Evolutionary conservation across 2,329 filamentous ascomycete genomes (phyloP), one percentile per base, ranked within the genome.

Genomic region (Parasarocladium wereldwijsianum): DNA sequence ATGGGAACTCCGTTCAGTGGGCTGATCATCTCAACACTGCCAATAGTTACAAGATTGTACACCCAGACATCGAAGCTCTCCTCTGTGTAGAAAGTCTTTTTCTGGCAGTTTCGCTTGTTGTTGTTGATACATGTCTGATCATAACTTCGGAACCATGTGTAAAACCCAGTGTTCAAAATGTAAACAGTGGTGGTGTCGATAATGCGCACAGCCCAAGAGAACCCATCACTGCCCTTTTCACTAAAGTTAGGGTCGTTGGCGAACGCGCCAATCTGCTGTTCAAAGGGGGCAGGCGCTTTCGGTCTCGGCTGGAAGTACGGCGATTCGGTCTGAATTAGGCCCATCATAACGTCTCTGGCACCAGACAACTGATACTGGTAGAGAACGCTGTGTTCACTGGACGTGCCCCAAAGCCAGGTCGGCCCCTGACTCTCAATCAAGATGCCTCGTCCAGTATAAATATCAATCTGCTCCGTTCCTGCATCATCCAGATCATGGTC

Each of bases 401-500:
- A 36, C 11, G 38, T 40, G 9, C 40, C 42, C 31, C 34, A 45
- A 2, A 45, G 36, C 49, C 51, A 57, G 6, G 47, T 43, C 2
- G 49, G 46, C 1, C 43, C 45, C n/a, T 40, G 27, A 13, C 43
- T 42, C 26, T 51, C 40, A 15, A 50, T 38, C 6, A 54, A 43
- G 12, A 56, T 41, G 13, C 57, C 55, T 13, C 55, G 40, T 3
- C 39, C 55, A 3, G 36, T 43, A 32, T 50, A 58, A 19, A 58
- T 38, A 13, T 40, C 40, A 33, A 60, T 47, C 23, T 47, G 37
- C 0, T 31, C 36, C n/a, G 38, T 34, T 4, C 36, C 35, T 38
- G 41, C 19, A 8, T 24, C 31, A 13, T 47, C 42, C 0, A 45
- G 17, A 40, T 81, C 75, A 48, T 81, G 75, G 43, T 81, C 76